Conservation (phyloP, 2,329 filamentous ascomycete species). For the Exophiala bonariae region DNA sequence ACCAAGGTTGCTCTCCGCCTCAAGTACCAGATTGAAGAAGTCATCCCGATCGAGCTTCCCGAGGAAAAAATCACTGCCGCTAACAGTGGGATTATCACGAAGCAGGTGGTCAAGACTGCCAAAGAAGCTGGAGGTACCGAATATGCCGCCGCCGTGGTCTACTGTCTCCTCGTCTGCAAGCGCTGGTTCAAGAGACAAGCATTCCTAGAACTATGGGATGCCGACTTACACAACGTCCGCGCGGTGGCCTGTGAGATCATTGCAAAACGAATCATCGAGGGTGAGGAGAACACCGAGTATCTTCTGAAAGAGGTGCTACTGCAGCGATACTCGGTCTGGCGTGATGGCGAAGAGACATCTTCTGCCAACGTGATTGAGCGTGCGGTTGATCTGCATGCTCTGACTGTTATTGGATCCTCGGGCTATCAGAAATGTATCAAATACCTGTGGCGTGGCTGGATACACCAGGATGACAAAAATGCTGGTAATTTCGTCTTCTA, state of each 20-base stretch:
- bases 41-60: slow-evolving; percentile 87
- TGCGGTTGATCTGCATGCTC: slow-evolving; percentile 87
- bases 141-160: slow-evolving; percentile 77
- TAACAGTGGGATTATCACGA: slow-evolving; percentile 83
- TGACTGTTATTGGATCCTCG: slow-evolving; percentile 83
- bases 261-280: slow-evolving; percentile 83
- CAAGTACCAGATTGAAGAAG: slow-evolving; percentile 85
- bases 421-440: slow-evolving; percentile 95
- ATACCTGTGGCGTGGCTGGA: slow-evolving; percentile 92
- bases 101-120: slow-evolving; percentile 75
- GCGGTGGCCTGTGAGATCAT: slow-evolving; percentile 86
- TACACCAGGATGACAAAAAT: slow-evolving; percentile 92
- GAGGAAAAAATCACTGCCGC: slow-evolving; percentile 71
- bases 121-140: slow-evolving; percentile 77
- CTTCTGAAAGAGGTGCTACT: slow-evolving; percentile 80
- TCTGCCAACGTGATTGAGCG: slow-evolving; percentile 90
- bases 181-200: slow-evolving; percentile 81
- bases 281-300: slow-evolving; percentile 74
- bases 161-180: slow-evolving; percentile 72
- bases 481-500: slow-evolving; percentile 88
- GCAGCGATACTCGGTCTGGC: slow-evolving; percentile 80
- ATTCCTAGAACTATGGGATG: slow-evolving; percentile 83
- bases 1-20: slow-evolving; percentile 87
- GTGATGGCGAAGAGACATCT: slow-evolving; percentile 68
- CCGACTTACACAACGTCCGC: slow-evolving; percentile 75